These are phyloP conservation scores for Alternaria sp. DNA, from an alignment of 2,329 filamentous ascomycete species.

Conservation along the genomic window DNA sequence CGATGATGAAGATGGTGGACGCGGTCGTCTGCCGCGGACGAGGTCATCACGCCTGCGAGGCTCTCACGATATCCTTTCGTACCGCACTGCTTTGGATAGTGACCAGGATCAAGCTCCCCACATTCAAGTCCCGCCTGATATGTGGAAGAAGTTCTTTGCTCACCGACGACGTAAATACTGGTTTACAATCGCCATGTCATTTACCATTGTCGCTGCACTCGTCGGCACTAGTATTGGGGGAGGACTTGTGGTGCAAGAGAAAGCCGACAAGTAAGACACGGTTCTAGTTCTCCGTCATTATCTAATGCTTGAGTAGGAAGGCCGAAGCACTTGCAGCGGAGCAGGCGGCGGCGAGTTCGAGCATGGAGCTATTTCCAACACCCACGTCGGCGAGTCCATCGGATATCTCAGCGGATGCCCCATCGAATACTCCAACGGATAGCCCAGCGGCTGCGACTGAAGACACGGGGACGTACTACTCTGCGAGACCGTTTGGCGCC, in stretches of 20 bases:
- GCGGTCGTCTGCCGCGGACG: not conserved
- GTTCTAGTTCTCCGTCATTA: not conserved
- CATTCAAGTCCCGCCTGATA: not conserved
- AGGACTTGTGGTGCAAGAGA: constrained; percentile 1
- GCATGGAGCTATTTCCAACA: not conserved
- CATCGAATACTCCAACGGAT: not conserved
- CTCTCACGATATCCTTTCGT: constrained; percentile 1
- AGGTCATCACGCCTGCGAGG: not conserved
- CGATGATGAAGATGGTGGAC: not conserved
- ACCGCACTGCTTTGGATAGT: not conserved
- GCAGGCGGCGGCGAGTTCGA: not conserved
- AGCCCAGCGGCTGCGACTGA: not conserved
- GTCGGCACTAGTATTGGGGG: constrained; percentile 5
- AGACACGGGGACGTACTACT: not conserved
- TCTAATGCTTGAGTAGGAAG: not conserved
- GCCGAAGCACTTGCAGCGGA: not conserved
- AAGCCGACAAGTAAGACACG: constrained; percentile 3
- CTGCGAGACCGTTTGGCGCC: not conserved
- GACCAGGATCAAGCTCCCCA: not conserved
- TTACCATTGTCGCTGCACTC: not conserved
- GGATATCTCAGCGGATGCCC: not conserved
- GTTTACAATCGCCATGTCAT: not conserved
- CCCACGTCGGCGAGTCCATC: not conserved
- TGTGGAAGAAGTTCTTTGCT: constrained; percentile 5
- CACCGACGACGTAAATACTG: not conserved